Evolutionary conservation across 805 yeast species (phyloP).

Genomic region (Yamadazyma takamatsuzukensis): DNA sequence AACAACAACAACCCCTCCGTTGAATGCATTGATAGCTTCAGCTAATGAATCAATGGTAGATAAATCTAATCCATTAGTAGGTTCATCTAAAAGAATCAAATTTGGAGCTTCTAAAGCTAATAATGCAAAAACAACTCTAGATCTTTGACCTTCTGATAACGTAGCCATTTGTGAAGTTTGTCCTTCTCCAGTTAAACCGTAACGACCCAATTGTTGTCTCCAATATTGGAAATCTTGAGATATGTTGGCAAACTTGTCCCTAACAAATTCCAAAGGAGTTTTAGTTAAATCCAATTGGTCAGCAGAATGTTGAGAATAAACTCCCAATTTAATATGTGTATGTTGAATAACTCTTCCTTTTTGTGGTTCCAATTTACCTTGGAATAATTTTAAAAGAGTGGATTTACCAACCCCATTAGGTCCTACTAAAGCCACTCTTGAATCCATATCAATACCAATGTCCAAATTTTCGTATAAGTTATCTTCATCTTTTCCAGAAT

Average conservation of each 20-base stretch:
- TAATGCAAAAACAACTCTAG: slow-evolving; percentile 96
- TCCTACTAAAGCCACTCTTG: slow-evolving; percentile 95
- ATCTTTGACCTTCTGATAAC: slow-evolving; percentile 97
- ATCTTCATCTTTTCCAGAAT: slow-evolving; percentile 78
- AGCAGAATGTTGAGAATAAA: slow-evolving; percentile 97
- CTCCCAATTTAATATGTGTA: slow-evolving; percentile 96
- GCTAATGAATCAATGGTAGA: slow-evolving; percentile 98
- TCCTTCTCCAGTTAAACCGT: slow-evolving; percentile 97
- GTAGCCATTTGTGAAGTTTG: slow-evolving; percentile 99
- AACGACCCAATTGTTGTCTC: slow-evolving; percentile 97
- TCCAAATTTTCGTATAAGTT: slow-evolving; percentile 86
- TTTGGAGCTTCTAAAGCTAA: slow-evolving; percentile 95
- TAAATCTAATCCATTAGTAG: slow-evolving; percentile 98
- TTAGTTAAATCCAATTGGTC: slow-evolving; percentile 96
- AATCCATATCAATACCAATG: slow-evolving; percentile 99
- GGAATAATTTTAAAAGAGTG: slow-evolving; percentile 92
- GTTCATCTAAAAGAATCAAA: slow-evolving; percentile 94
- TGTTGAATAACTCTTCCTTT: slow-evolving; percentile 95
- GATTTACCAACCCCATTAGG: slow-evolving; percentile 99
- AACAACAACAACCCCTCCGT: slow-evolving; percentile 98
- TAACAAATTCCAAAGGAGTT: slow-evolving; percentile 93
- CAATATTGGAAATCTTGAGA: slow-evolving; percentile 99
- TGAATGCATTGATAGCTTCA: slow-evolving; percentile 88
- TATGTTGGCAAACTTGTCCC: slow-evolving; percentile 83
- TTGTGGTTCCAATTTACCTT: slow-evolving; percentile 88